Evolutionary conservation across 148 eudicot genomes (phyloP), one percentile per base, ranked within the genome.

Genomic region (Cornus kousa): DNA sequence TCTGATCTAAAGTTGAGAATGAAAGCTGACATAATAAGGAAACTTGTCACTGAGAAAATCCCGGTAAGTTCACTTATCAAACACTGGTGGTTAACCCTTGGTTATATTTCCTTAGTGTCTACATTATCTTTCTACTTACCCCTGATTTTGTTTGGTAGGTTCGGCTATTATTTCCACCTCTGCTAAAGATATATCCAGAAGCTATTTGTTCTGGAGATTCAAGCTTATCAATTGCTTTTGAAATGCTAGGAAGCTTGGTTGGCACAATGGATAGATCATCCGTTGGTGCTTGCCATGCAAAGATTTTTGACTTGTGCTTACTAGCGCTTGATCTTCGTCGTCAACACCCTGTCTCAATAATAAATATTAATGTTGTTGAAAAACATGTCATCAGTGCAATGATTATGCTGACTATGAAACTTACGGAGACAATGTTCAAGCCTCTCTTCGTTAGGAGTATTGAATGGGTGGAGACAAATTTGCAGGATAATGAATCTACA

Each of bases 401-500:
- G 79, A 86, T 93, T 80, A 67, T 77, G 77, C 88, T 96, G 83
- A 86, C 97, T 20, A 84, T 90, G 98, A 96, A 92, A 87, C 94
- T 96, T 84, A 93, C 99, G 8, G 99, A 93, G 83, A 87, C 89
- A 59, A 96, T 92, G 97, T 96, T 96, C 85, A 92, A 83, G 88
- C 98, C 99, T 82, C 94, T 96, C 71, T 93, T 96, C 83, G 82
- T 93, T 69, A 87, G 85, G 81, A 83, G 92, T 72, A 84, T 96
- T 75, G 99, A 96, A 79, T 96, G 99, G 99, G 93, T 86, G 13
- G 97, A 90, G 74, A 80, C 92, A 14, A 85, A 78, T 64, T 35
- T 76, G 67, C 87, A 78, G 70, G 90, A 81, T 73, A 82, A 64
- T 77, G 88, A 85, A 68, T 32, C 43, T 40, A 31, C 64, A 5